Evolutionary conservation across 2,329 filamentous ascomycete genomes (phyloP), one percentile per base, ranked within the genome.

Genomic region (Xylaria sp.): DNA sequence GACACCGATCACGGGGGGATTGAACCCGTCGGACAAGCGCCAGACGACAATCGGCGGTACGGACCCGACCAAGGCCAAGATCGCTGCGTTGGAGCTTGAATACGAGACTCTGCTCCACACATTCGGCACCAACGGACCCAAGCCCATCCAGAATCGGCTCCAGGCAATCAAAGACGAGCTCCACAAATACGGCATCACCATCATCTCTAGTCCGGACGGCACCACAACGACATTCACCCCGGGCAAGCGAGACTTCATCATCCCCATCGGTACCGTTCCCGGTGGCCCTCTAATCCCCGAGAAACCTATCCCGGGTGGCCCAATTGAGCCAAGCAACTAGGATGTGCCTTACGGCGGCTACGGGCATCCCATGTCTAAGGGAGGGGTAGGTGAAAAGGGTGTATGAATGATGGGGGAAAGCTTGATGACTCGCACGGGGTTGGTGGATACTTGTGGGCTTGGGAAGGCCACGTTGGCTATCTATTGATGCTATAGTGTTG

Each of bases 181-280:
- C 52, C 70, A 60, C 54, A 76, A 77, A 62, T 81, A 80, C 72
- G 80, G 80, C 66, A 78, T 80, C 71, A 75, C 72, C 51, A 80
- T 81, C 68, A 56, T 80, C 51, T 68, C 76, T 61, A 76, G 75
- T 0, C 79, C 79, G 28, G 78, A 79, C 55, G 79, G 79, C 60
- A 80, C 79, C 56, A 76, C 62, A n/a, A 80, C 78, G 39, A 79
- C 72, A 58, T 78, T 81, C 70, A 71, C 73, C 4, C 76, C 75
- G 20, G 76, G 75, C 39, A 78, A 77, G 67, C 73, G 73, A 43
- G 71, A 72, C 69, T 67, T 71, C 55, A 62, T 52, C 39, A 66
- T 77, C 18, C 78, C 79, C 41, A 79, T 77, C 25, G 78, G 76
- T 1, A 67, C 75, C 8, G 28, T 62, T 18, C 64, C 67, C 18